Evolutionary conservation across 1,284 basidiomycete species (phyloP).

Genomic region (Waitea zeae): DNA sequence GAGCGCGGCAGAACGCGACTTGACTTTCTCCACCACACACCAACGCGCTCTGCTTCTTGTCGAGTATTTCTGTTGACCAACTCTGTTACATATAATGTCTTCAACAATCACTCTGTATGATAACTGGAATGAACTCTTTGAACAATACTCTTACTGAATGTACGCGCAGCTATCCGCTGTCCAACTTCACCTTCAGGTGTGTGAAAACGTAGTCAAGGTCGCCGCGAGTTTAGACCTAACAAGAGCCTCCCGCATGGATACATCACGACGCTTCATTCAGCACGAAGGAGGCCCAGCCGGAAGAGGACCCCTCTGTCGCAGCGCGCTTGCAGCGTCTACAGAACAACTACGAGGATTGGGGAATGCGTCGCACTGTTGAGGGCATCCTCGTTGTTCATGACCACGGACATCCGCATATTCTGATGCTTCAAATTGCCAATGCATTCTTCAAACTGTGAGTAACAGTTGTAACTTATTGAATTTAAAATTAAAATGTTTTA

Average conservation of each 20-base stretch:
- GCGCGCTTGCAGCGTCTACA: slow-evolving; percentile 79
- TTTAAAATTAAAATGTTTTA: slow-evolving; percentile 15
- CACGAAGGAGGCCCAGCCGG: slow-evolving; percentile 88
- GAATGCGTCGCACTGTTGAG: slow-evolving; percentile 88
- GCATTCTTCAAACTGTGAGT: slow-evolving; percentile 95
- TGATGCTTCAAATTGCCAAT: slow-evolving; percentile 97
- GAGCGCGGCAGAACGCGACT: too few species aligned
- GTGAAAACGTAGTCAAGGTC: slow-evolving; percentile 5
- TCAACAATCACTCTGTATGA: too few species aligned
- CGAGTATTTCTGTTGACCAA: too few species aligned
- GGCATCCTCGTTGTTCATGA: slow-evolving; percentile 94
- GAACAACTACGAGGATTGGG: slow-evolving; percentile 94
- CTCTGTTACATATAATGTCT: too few species aligned
- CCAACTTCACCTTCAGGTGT: slow-evolving; percentile 79
- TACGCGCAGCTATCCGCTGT: slow-evolving; percentile 73
- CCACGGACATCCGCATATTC: slow-evolving; percentile 86
- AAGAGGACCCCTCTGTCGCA: slow-evolving; percentile 90
- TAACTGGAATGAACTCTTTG: too few species aligned
- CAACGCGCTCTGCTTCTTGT: too few species aligned
- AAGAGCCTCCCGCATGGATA: not conserved
- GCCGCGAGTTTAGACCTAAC: slow-evolving; percentile 3
- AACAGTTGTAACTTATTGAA: not conserved
- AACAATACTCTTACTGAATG: too few species aligned
- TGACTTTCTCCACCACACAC: too few species aligned
- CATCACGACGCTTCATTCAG: slow-evolving; percentile 19